phyloP scores from a whole-genome alignment of 192 early-diverging fungal species.

The Allomyces arbusculus region DNA sequence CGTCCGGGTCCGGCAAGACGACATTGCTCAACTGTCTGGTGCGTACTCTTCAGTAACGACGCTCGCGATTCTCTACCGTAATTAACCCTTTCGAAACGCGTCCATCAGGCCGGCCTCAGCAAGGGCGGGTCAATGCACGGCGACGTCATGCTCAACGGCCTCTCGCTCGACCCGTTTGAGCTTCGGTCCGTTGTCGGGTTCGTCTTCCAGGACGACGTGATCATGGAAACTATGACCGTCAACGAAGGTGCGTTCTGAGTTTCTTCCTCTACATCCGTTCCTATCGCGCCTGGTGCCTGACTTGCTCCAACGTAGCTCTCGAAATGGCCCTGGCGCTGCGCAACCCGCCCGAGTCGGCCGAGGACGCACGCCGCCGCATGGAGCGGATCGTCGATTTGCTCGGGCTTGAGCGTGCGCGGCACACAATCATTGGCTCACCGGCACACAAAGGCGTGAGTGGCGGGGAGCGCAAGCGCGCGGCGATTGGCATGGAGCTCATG shows the following conservation, averaged over 20 bases:
- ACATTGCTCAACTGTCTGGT: slow-evolving; percentile 1
- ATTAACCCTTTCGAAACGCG: no score
- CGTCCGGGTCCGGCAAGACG: slow-evolving; percentile 5
- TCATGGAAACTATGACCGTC: slow-evolving; percentile 46
- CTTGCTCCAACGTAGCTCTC: no score
- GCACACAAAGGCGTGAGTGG: slow-evolving; percentile 44
- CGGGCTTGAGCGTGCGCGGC: slow-evolving; percentile 38
- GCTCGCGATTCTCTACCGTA: no score
- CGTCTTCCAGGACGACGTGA: slow-evolving; percentile 39
- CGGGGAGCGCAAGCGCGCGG: slow-evolving; percentile 51
- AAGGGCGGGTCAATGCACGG: slow-evolving; percentile 14
- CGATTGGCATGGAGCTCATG: slow-evolving; percentile 53
- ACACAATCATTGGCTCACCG: slow-evolving; percentile 41
- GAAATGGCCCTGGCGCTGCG: not conserved
- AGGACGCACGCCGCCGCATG: slow-evolving; percentile 15
- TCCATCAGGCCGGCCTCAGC: not conserved
- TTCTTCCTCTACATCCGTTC: slow-evolving; percentile 13
- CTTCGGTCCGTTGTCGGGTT: slow-evolving; percentile 31
- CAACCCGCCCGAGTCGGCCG: slow-evolving; percentile 23
- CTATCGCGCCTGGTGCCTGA: no score
- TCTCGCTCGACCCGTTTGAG: slow-evolving; percentile 18
- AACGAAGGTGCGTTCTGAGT: slow-evolving; percentile 44
- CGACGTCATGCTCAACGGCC: slow-evolving; percentile 36
- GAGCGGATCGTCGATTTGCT: slow-evolving; percentile 35
- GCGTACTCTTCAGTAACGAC: no score